Evolutionary conservation across 164 flowering plant genomes (phyloP), one percentile per base, ranked within the genome.

Genomic region (Stephania japonica): DNA sequence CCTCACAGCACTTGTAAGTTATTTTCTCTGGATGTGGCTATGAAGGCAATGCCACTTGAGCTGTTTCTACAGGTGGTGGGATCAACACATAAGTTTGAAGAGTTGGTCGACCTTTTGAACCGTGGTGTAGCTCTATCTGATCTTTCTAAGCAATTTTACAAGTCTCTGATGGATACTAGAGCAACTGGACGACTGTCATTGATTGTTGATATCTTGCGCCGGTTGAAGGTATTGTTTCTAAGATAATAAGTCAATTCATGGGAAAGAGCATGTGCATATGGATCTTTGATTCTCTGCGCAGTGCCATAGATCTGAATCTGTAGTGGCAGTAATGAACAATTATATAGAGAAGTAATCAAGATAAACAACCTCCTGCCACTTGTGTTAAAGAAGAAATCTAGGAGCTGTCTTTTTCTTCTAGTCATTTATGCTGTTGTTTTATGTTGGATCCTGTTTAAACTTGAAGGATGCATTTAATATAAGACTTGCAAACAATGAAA

Each of bases 11-110:
- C 84, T 63, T 85, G 83, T 80, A 83, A 78, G 74, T 73, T 85
- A 77, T 89, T 96, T 81, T 76, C 82, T n/a, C 73, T 91, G 69
- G 88, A 88, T 77, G 81, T 70, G 47, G 91, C 91, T 67, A 75
- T 89, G 53, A 90, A 84, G 84, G 89, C 90, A 68, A 90, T 93
- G 84, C 98, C 98, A 56, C 80, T 96, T 78, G 97, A 93, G 82
- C 81, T 96, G 50, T 93, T 91, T 84, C 78, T 89, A 73, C 97
- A 93, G 80, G 90, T 92, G 72, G 92, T 83, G 23, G 98, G 98
- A 5, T 87, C 94, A 59, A 75, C 88, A 65, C 73, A 79, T 23
- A 88, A 80, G 50, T 79, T 83, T 80, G 96, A 83, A 73, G 85
- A 85, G 79, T 77, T 87, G 86, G 64, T 87, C 76, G 91, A 87